Percentiles rank a stretch among this genome's conserved stretches.
These are phyloP conservation scores for Saturnispora gosingensis DNA, from an alignment of 805 yeast genomes.

Conservation along the genomic window DNA sequence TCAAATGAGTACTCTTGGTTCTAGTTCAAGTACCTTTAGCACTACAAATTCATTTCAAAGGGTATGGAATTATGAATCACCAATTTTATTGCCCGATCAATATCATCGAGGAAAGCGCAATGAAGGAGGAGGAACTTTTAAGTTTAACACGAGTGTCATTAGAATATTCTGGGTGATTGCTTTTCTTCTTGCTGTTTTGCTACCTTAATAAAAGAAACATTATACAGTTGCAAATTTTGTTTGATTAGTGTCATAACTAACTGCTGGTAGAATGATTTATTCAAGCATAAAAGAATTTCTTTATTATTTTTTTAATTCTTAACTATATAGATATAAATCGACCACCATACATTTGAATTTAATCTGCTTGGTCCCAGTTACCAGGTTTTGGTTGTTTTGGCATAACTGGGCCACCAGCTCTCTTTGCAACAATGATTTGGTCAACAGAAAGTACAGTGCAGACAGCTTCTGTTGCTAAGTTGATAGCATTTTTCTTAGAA, in stretches of 20 bases:
- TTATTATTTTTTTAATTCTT: neutral
- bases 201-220: neutral
- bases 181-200: neutral
- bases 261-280: neutral
- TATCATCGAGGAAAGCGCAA: neutral
- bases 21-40: neutral
- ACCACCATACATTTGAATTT: conserved; percentile 2
- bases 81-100: neutral
- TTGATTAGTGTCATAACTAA: neutral
- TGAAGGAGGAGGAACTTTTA: neutral
- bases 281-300: neutral
- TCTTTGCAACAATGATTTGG: conserved; percentile 97
- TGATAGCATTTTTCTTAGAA: conserved; percentile 78
- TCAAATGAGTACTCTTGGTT: neutral
- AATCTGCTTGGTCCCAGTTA: conserved; percentile 94
- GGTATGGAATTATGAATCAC: neutral
- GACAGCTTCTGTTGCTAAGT: conserved; percentile 93
- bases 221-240: neutral
- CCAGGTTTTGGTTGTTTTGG: conserved; percentile 84
- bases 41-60: neutral
- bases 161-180: neutral
- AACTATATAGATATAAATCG: neutral
- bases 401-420: conserved; percentile 96
- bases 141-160: neutral
- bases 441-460: conserved; percentile 84